Conservation (phyloP, 2,329 filamentous ascomycete species). For the Niveomyces coronatus region DNA sequence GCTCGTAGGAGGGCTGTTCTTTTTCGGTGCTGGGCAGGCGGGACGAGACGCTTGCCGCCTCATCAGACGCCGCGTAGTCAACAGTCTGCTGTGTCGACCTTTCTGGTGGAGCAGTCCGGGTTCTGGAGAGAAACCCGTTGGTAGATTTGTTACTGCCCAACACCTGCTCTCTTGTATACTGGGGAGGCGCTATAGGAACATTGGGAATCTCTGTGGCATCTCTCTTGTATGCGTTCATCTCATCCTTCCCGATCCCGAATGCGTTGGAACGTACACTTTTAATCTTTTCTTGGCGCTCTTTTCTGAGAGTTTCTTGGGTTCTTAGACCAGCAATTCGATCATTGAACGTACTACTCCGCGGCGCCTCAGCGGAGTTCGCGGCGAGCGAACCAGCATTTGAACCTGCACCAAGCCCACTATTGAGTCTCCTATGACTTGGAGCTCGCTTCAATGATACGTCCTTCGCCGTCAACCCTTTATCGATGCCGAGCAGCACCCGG, state of each 20-base stretch:
- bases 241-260: constrained; percentile 46
- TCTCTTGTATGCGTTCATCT: constrained; percentile 50
- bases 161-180: constrained; percentile 56
- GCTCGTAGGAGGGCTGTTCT: constrained; percentile 55
- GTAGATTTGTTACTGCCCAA: constrained; percentile 23
- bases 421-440: constrained; percentile 31
- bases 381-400: not conserved
- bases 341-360: constrained; percentile 57
- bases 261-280: constrained; percentile 42
- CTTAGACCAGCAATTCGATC: constrained; percentile 71
- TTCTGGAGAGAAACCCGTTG: constrained; percentile 28
- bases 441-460: constrained; percentile 79
- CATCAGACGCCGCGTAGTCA: constrained; percentile 9
- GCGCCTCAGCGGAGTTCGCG: constrained; percentile 15
- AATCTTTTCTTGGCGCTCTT: constrained; percentile 42
- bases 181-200: constrained; percentile 34
- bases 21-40: constrained; percentile 17
- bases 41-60: constrained; percentile 6
- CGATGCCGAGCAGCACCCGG: constrained; percentile 73
- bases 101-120: constrained; percentile 26
- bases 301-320: constrained; percentile 39
- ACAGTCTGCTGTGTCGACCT: constrained; percentile 8
- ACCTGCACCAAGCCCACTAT: not conserved
- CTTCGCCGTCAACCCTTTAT: constrained; percentile 70
- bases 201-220: constrained; percentile 46